Percentiles rank a stretch among this genome's conserved stretches.
phyloP scores from a whole-genome alignment of 768 basidiomycete species.

The Hericium alpestre region DNA sequence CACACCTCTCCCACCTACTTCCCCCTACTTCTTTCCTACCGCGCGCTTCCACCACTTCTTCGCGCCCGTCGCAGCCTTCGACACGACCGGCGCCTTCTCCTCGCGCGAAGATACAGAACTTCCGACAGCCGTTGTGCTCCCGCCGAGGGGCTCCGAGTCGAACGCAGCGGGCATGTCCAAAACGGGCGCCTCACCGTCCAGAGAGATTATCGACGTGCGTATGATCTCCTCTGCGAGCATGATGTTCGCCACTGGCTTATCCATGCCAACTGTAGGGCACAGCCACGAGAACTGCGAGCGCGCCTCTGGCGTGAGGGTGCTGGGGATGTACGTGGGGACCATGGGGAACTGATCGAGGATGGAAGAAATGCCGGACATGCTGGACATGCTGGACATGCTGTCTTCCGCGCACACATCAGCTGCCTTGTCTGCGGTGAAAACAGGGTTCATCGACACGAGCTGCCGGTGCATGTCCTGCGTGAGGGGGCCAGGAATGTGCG shows the following conservation, averaged over 20 bases:
- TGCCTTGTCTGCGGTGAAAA: too few species aligned
- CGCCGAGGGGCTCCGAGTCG: background rate
- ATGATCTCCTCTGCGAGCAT: background rate
- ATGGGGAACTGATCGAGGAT: too few species aligned
- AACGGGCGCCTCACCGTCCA: background rate
- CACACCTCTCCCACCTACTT: background rate
- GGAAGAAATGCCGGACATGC: too few species aligned
- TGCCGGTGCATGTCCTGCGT: constrained; percentile 15
- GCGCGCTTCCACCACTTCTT: background rate
- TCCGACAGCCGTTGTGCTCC: too few species aligned
- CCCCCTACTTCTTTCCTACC: background rate
- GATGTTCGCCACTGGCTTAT: background rate
- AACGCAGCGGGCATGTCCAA: background rate
- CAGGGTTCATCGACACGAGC: too few species aligned
- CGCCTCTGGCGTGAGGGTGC: background rate
- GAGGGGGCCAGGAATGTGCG: constrained; percentile 48
- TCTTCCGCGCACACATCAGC: too few species aligned
- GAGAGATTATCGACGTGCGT: background rate
- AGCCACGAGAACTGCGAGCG: background rate
- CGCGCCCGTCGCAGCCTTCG: background rate
- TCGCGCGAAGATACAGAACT: background rate
- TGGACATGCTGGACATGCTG: too few species aligned
- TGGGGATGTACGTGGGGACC: background rate
- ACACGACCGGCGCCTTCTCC: too few species aligned
- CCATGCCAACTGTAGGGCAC: background rate